A percentile compares a stretch with the other conserved stretches of the same genome.
These are phyloP conservation scores for Pseudopyrenochaeta lycopersici DNA, from an alignment of 2,329 filamentous ascomycete species.

Conservation along the genomic window DNA sequence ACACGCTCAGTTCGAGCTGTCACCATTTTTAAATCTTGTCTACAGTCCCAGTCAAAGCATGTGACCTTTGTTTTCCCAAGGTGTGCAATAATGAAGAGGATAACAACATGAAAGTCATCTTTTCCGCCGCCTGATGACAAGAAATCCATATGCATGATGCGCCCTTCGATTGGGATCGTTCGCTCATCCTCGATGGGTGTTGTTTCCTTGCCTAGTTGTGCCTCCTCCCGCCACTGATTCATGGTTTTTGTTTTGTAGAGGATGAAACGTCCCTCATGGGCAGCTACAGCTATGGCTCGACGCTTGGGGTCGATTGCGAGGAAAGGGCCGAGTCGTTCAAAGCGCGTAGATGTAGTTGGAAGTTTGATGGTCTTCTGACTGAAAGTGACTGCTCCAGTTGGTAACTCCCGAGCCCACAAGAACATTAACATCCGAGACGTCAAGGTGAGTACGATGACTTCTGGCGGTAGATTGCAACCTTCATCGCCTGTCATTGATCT, in stretches of 20 bases:
- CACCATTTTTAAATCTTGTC: constrained; percentile 52
- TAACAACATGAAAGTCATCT: constrained; percentile 75
- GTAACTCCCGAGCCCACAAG: constrained; percentile 67
- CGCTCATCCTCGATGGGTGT: constrained; percentile 67
- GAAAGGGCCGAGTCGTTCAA: constrained; percentile 68
- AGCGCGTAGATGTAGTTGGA: constrained; percentile 63
- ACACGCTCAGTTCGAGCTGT: constrained; percentile 37
- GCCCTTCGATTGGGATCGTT: constrained; percentile 61
- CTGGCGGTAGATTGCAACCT: constrained; percentile 66
- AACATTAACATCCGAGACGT: constrained; percentile 79
- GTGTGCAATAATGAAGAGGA: constrained; percentile 69
- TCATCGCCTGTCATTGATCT: constrained; percentile 29
- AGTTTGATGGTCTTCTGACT: constrained; percentile 67
- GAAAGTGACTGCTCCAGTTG: constrained; percentile 65
- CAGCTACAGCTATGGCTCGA: constrained; percentile 72
- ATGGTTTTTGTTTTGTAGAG: constrained; percentile 74
- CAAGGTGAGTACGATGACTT: constrained; percentile 80
- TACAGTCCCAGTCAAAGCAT: constrained; percentile 61
- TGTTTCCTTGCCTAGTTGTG: constrained; percentile 53
- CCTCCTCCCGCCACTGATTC: constrained; percentile 59
- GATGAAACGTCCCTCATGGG: constrained; percentile 74
- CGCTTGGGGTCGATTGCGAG: constrained; percentile 80
- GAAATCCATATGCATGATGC: constrained; percentile 90
- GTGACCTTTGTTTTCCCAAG: constrained; percentile 57
- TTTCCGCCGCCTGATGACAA: constrained; percentile 74